Conservation (phyloP, 129 eudicot genomes). For the Lactuca sativa region DNA sequence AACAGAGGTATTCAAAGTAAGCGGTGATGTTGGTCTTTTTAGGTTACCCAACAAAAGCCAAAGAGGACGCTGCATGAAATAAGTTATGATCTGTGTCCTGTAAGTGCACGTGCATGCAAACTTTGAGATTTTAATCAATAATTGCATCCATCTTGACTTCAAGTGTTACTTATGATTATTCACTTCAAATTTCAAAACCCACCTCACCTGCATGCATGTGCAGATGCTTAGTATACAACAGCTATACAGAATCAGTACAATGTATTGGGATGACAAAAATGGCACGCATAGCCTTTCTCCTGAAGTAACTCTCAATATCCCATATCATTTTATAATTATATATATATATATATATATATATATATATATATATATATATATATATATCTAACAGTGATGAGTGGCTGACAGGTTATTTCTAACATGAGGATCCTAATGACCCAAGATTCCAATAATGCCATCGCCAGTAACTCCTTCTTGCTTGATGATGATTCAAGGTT, state of each 20-base stretch:
- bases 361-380: too few relatives aligned
- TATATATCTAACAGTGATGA: not conserved
- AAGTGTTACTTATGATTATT: slow-evolving; percentile 2
- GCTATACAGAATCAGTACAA: slow-evolving; percentile 88
- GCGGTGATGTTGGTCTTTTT: slow-evolving; percentile 24
- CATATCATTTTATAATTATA: too few relatives aligned
- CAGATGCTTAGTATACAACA: slow-evolving; percentile 95
- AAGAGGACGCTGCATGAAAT: slow-evolving; percentile 75
- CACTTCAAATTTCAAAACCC: too few relatives aligned
- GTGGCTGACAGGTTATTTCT: slow-evolving; percentile 61
- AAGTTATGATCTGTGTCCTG: slow-evolving; percentile 92
- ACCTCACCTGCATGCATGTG: not conserved
- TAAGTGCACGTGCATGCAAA: slow-evolving; percentile 34
- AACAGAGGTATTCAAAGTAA: not conserved
- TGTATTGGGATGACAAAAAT: slow-evolving; percentile 97
- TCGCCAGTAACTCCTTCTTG: slow-evolving; percentile 75
- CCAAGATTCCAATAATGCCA: slow-evolving; percentile 80
- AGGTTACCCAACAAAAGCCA: slow-evolving; percentile 87
- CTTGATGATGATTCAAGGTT: slow-evolving; percentile 93
- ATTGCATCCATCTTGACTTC: slow-evolving; percentile 9
- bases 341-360: too few relatives aligned
- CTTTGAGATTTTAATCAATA: not conserved
- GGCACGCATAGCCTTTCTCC: slow-evolving; percentile 86
- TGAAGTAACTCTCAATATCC: slow-evolving; percentile 48
- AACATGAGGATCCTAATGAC: slow-evolving; percentile 85